These are phyloP conservation scores for Suhomyces bribrorum DNA, from an alignment of 1,139 yeast species.

Conservation along the genomic window DNA sequence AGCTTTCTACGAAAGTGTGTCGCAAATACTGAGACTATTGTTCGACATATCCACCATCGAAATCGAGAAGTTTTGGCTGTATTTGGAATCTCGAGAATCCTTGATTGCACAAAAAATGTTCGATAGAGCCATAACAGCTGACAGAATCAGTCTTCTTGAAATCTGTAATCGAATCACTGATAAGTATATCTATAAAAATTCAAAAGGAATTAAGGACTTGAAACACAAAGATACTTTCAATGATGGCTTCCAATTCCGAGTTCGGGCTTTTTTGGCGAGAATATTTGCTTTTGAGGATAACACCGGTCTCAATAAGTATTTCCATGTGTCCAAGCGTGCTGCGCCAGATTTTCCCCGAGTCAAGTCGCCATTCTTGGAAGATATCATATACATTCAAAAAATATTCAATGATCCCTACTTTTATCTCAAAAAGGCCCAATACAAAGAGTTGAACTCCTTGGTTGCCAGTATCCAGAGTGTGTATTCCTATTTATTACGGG, in stretches of 20 bases:
- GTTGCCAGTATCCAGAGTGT: conserved; percentile 30
- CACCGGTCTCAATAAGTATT: conserved; percentile 49
- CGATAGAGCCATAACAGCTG: conserved; percentile 30
- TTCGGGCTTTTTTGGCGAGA: conserved; percentile 36
- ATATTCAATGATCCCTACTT: conserved; percentile 41
- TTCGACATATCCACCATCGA: conserved; percentile 23
- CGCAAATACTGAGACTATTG: conserved; percentile 24
- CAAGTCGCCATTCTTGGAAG: conserved; percentile 33
- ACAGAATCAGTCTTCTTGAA: conserved; percentile 43
- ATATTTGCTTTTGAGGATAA: conserved; percentile 44
- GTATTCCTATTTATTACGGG: conserved; percentile 30
- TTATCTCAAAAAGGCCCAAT: conserved; percentile 27
- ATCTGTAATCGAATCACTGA: conserved; percentile 44
- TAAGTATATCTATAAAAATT: conserved; percentile 22
- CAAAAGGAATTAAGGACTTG: conserved; percentile 28
- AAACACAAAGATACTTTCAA: conserved; percentile 42
- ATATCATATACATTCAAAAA: conserved; percentile 33
- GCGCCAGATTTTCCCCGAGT: conserved; percentile 25
- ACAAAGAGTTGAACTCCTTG: conserved; percentile 23
- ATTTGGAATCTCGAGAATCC: conserved; percentile 35
- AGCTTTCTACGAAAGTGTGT: conserved; percentile 26
- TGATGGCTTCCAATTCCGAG: conserved; percentile 39
- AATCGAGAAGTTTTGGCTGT: conserved; percentile 37
- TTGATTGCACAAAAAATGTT: conserved; percentile 27
- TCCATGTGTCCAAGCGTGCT: conserved; percentile 31